These are phyloP conservation scores for Pythium pyrilobum DNA, from an alignment of 352 stramenopile species.

Conservation along the genomic window DNA sequence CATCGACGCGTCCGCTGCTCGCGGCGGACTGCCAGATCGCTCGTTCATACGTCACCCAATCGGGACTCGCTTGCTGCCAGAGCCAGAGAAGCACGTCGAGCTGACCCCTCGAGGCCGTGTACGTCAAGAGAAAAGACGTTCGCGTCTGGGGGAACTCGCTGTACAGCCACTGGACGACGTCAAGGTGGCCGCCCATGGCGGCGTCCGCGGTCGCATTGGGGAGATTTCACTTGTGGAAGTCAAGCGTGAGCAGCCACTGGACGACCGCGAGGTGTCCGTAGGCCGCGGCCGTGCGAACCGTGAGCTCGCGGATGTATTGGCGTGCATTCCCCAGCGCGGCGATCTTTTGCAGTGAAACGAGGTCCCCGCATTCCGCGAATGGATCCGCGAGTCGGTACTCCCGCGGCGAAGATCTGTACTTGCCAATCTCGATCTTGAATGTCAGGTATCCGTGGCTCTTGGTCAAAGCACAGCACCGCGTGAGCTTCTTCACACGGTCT, in stretches of 20 bases:
- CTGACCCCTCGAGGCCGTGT: not conserved
- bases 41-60: not conserved
- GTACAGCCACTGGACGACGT: constrained; percentile 8
- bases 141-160: not conserved
- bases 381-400: not conserved
- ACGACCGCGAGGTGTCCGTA: not conserved
- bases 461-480: not conserved
- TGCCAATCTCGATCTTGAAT: too few relatives aligned
- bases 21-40: not conserved
- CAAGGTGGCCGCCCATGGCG: not conserved
- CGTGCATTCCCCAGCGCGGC: not conserved
- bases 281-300: not conserved
- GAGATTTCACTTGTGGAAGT: not conserved
- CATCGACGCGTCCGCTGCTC: not conserved
- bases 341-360: not conserved
- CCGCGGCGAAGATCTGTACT: not conserved
- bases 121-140: not conserved
- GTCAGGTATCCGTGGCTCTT: not conserved
- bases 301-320: not conserved
- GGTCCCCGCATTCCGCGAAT: not conserved
- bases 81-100: not conserved
- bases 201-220: not conserved
- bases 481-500: not conserved
- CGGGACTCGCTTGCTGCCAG: not conserved
- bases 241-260: not conserved